phyloP scores from a whole-genome alignment of 148 eudicot species.

The Selenicereus undatus region DNA sequence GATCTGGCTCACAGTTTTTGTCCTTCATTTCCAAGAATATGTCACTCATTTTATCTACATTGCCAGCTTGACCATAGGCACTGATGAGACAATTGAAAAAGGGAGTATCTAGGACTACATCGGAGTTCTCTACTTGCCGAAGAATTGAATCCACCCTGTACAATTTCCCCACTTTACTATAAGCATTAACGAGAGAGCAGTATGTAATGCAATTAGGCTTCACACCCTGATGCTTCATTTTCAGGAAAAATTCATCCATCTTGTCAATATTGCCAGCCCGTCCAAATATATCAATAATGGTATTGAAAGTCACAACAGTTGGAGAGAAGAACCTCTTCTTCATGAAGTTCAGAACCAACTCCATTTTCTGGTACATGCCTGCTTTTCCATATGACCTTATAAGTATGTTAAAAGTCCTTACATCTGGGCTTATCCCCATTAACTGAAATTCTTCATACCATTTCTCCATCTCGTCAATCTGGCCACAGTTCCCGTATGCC shows the following conservation, averaged over 20 bases:
- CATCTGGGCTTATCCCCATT: constrained; percentile 76
- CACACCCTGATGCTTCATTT: constrained; percentile 89
- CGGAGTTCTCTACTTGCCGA: constrained; percentile 74
- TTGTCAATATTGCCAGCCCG: constrained; percentile 50
- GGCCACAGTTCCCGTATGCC: constrained; percentile 62
- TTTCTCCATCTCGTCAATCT: constrained; percentile 72
- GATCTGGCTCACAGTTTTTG: constrained; percentile 52
- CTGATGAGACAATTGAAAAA: constrained; percentile 72
- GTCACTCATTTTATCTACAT: constrained; percentile 52
- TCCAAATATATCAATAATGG: constrained; percentile 58
- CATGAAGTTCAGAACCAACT: constrained; percentile 65
- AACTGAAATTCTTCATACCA: constrained; percentile 82
- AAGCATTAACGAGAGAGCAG: constrained; percentile 67
- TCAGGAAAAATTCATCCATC: constrained; percentile 69
- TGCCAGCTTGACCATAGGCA: constrained; percentile 70
- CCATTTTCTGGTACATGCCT: constrained; percentile 64
- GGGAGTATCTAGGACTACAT: constrained; percentile 70
- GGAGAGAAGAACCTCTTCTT: constrained; percentile 62
- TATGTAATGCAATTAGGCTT: constrained; percentile 82
- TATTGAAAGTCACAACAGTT: constrained; percentile 70
- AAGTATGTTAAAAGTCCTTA: constrained; percentile 73
- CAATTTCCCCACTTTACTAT: constrained; percentile 62
- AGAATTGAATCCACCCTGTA: constrained; percentile 67
- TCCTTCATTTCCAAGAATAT: constrained; percentile 59
- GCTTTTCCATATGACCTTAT: constrained; percentile 80